phyloP scores from a whole-genome alignment of 2,329 filamentous ascomycete species.

The Colletotrichum sp. region DNA sequence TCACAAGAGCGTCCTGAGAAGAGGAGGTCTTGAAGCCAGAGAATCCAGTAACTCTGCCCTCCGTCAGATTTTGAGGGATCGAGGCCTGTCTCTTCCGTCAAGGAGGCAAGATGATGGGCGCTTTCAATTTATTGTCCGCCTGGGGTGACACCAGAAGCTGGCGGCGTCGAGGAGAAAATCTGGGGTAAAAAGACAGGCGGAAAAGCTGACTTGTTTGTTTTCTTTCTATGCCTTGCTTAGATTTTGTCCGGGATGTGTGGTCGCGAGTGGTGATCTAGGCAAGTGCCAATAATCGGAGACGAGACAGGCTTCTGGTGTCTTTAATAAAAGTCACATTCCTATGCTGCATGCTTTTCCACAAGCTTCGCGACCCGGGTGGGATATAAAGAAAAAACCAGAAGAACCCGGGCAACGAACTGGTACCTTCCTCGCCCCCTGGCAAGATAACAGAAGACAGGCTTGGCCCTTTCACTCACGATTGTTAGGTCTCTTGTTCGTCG shows the following conservation, averaged over 20 bases:
- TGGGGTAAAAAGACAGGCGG: background rate
- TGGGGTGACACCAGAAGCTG: background rate
- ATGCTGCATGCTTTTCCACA: background rate
- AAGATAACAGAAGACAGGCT: background rate
- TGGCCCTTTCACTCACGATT: background rate
- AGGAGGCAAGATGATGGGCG: background rate
- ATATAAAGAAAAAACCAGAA: background rate
- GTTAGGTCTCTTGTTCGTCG: background rate
- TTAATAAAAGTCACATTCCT: background rate
- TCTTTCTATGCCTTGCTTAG: background rate
- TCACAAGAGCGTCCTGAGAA: background rate
- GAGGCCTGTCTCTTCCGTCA: background rate
- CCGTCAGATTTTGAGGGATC: background rate
- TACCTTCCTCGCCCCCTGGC: background rate
- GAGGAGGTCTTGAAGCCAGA: background rate
- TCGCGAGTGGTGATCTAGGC: background rate
- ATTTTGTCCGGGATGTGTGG: background rate
- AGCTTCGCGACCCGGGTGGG: background rate
- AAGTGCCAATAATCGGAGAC: background rate
- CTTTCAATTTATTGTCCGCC: background rate
- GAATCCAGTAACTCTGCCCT: background rate
- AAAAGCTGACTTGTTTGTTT: slow-evolving; percentile 1
- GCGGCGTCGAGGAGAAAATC: background rate
- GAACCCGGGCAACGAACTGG: background rate
- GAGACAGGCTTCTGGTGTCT: background rate